Evolutionary conservation across 1,139 yeast genomes (phyloP), one percentile per base, ranked within the genome.

Genomic region (Yamadazyma taylorii): DNA sequence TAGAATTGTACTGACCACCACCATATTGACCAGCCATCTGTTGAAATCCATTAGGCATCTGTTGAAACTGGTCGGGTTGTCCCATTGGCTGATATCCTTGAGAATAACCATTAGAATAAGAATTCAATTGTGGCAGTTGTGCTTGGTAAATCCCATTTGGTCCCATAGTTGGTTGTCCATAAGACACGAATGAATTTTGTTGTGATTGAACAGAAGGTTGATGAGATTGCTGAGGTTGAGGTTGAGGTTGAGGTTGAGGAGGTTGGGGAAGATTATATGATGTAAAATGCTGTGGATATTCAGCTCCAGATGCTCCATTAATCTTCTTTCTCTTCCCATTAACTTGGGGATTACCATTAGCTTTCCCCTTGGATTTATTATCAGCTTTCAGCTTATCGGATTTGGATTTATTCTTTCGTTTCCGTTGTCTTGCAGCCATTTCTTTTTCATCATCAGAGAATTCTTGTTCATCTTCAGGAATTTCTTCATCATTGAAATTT

Each of bases 381-480:
- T 25, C 28, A 5, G 11, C 17, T 10, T 28, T 16, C 27, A 37
- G 46, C 57, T 46, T 53, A 13, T 48, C 63, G 36, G 60, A 66
- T 41, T 66, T 67, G 37, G 66, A 62, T 39, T 67, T 69, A 47
- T 69, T 73, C 49, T 69, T 76, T 55, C 78, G 81, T 61, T 78
- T 81, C 36, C 70, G 66, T 14, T 74, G 70, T 51, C 80, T 86
- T 3, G 76, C 74, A 10, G 73, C 75, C 50, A 61, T 52, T 48
- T 90, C 97, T 49, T 75, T 75, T 56, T 90, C 97, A 60, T 92
- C 97, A 55, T 92, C 97, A 0, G 96, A 87, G 50, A 83, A 92
- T 52, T 92, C 97, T 56, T 88, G 96, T 56, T 92, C 97, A 28
- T 85, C 95, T 49, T 80, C 87, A 0, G 96, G 90, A 17, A 90